Conservation (phyloP, 2,329 filamentous ascomycete species). For the Cercospora canescens region DNA sequence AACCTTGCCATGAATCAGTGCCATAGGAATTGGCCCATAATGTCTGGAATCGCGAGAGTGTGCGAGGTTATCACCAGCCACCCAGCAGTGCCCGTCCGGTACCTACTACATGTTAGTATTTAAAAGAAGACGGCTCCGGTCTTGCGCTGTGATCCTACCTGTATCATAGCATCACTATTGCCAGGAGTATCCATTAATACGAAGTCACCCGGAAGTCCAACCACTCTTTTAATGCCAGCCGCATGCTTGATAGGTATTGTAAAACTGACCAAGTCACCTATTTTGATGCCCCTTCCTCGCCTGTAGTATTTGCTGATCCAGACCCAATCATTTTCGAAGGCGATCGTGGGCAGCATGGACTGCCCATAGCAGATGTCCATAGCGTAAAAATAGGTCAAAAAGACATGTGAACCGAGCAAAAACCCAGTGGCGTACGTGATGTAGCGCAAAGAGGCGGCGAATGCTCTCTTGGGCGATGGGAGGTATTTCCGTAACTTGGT, state of each 20-base stretch:
- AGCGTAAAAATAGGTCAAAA: conserved; percentile 57
- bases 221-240: conserved; percentile 74
- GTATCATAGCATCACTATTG: conserved; percentile 55
- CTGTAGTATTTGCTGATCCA: conserved; percentile 68
- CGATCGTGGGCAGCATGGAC: conserved; percentile 87
- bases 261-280: conserved; percentile 86
- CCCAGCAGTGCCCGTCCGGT: conserved; percentile 87
- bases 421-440: not conserved
- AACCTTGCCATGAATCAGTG: conserved; percentile 79
- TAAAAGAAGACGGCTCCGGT: conserved; percentile 4
- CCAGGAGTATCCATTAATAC: conserved; percentile 65
- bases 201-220: conserved; percentile 63
- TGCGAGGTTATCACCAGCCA: conserved; percentile 83
- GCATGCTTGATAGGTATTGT: conserved; percentile 63
- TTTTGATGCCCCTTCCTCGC: conserved; percentile 63
- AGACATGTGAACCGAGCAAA: conserved; percentile 6
- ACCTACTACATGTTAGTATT: conserved; percentile 58
- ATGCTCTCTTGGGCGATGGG: not conserved
- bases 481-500: not conserved
- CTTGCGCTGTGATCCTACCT: conserved; percentile 50
- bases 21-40: conserved; percentile 85
- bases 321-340: conserved; percentile 65
- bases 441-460: not conserved
- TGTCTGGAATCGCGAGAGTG: conserved; percentile 83
- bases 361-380: conserved; percentile 66